These are phyloP conservation scores for Shiraia sp. DNA, from an alignment of 2,329 filamentous ascomycete genomes.

Conservation along the genomic window DNA sequence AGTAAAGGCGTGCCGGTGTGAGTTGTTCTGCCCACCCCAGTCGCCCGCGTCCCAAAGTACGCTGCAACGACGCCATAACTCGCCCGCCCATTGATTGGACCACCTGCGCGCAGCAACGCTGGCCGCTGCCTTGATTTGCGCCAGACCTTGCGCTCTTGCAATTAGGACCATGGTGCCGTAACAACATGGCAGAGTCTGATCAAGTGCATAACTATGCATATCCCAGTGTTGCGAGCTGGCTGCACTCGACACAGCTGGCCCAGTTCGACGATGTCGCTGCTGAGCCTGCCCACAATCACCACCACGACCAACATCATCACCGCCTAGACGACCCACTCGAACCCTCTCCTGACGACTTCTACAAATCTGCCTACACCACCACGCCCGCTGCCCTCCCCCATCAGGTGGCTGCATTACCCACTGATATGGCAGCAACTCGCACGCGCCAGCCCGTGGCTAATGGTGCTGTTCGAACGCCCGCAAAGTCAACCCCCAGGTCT, in stretches of 20 bases:
- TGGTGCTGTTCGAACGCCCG: constrained; percentile 29
- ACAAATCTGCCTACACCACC: constrained; percentile 28
- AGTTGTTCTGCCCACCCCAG: constrained; percentile 32
- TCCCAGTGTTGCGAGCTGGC: constrained; percentile 38
- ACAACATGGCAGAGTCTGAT: constrained; percentile 38
- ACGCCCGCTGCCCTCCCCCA: background rate
- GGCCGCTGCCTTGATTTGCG: constrained; percentile 33
- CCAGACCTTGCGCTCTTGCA: constrained; percentile 20
- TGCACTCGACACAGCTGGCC: constrained; percentile 40
- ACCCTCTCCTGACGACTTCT: constrained; percentile 36
- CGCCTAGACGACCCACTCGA: constrained; percentile 21
- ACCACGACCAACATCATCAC: constrained; percentile 1
- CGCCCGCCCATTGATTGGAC: constrained; percentile 21
- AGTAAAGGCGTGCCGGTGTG: constrained; percentile 26
- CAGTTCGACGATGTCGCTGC: constrained; percentile 19
- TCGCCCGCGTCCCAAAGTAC: constrained; percentile 28
- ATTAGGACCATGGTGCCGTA: constrained; percentile 35
- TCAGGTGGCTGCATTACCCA: background rate
- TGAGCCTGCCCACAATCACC: background rate
- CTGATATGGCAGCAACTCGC: constrained; percentile 19
- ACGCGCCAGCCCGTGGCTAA: constrained; percentile 34
- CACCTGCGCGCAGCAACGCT: constrained; percentile 4
- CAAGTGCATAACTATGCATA: constrained; percentile 37
- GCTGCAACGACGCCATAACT: constrained; percentile 21
- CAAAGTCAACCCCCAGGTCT: constrained; percentile 30